Conservation (phyloP, 1,284 basidiomycete species). For the Gymnopus androsaceus region DNA sequence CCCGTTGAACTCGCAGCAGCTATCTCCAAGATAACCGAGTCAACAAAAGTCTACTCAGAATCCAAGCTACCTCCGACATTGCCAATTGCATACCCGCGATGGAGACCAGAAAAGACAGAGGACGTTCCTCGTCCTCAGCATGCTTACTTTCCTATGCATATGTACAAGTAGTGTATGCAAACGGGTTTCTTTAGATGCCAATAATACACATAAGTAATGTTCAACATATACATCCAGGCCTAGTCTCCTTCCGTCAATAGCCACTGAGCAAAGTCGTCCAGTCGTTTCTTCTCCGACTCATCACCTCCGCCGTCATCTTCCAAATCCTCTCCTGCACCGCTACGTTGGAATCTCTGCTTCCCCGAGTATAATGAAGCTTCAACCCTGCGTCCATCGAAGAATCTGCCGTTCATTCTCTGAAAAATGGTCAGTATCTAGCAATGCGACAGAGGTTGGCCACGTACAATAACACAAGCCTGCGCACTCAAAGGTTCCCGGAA, state of each 20-base stretch:
- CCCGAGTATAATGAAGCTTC: conserved; percentile 82
- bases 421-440: not conserved
- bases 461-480: conserved; percentile 83
- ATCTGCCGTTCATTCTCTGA: conserved; percentile 95
- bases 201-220: conserved; percentile 2
- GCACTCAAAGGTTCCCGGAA: conserved; percentile 89
- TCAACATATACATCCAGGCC: conserved; percentile 12
- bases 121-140: conserved; percentile 77
- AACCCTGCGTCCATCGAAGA: conserved; percentile 84
- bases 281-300: conserved; percentile 77
- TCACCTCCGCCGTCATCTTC: conserved; percentile 68
- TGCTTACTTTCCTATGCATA: conserved; percentile 83
- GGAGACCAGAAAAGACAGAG: conserved; percentile 67
- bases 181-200: not conserved
- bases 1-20: conserved; percentile 67
- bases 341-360: conserved; percentile 80
- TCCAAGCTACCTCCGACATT: conserved; percentile 73
- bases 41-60: conserved; percentile 63
- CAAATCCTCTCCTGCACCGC: conserved; percentile 59
- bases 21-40: conserved; percentile 63
- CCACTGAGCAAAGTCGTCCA: conserved; percentile 90
- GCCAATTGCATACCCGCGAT: conserved; percentile 65
- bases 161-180: conserved; percentile 65
- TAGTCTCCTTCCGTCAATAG: conserved; percentile 75
- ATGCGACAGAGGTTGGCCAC: not conserved